phyloP scores from a whole-genome alignment of 768 basidiomycete genomes.

The Boletus pseudopeckii region DNA sequence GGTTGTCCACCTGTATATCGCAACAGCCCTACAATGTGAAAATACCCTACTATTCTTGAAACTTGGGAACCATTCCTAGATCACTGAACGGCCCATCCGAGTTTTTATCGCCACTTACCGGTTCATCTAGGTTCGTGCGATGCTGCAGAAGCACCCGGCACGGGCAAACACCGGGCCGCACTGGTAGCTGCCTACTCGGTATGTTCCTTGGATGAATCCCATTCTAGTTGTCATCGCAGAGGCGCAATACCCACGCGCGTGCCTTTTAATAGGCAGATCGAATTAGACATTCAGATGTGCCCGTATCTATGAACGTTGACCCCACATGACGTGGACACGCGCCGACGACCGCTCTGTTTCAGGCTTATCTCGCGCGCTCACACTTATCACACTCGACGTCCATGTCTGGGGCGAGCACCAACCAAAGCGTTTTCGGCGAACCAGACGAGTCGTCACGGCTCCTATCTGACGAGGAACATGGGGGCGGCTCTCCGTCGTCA shows the following conservation, averaged over 20 bases:
- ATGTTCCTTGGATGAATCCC: neutral
- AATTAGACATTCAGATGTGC: neutral
- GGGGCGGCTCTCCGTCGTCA: neutral
- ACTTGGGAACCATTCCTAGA: neutral
- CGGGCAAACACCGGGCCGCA: neutral
- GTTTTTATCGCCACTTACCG: neutral
- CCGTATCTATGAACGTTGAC: neutral
- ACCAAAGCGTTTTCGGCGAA: neutral
- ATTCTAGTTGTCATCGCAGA: neutral
- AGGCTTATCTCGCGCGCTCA: neutral
- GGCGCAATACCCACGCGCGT: neutral
- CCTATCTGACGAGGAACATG: neutral
- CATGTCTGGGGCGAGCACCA: neutral
- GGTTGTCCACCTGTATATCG: neutral
- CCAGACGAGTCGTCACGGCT: slow-evolving; percentile 1
- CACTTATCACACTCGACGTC: neutral
- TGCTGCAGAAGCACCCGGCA: neutral
- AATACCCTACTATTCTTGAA: too few species aligned
- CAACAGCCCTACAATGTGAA: neutral
- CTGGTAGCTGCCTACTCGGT: neutral
- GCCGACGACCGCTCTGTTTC: neutral
- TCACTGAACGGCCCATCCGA: neutral
- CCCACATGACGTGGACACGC: neutral
- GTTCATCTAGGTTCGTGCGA: too few species aligned
- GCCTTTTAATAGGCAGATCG: neutral